Evolutionary conservation across 2,329 filamentous ascomycete species (phyloP), one percentile per base, ranked within the genome.

Genomic region (Alternaria solani): DNA sequence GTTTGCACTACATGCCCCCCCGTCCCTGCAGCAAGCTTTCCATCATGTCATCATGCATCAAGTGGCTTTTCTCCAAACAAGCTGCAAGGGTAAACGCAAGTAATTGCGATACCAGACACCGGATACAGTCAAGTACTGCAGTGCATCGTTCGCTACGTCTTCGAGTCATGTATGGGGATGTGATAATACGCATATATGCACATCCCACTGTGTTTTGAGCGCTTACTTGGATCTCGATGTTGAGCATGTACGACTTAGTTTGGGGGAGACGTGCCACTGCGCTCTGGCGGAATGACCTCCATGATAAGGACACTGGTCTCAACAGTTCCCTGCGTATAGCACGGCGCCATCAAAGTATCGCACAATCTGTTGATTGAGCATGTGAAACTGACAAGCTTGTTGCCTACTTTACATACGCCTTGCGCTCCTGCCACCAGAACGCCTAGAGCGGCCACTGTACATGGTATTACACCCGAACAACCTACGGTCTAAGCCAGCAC

Each of bases 41-140:
- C 34, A 30, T n/a, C 51, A 49, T 51, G 57, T 59, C 57, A 59
- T 38, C 51, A 20, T 55, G 54, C 57, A 55, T 59, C 48, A n/a
- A 20, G n/a, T 43, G 44, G 51, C 44, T 39, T 44, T 30, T 20
- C 16, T 39, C 26, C 23, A 39, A 55, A n/a, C 51, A 59, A n/a
- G n/a, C n/a, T n/a, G n/a, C n/a, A n/a, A 44, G 57, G 46, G 38
- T 51, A 9, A 4, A 51, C 49, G 57, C 51, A 55, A 51, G 44
- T 34, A 55, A 48, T 48, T 20, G 43, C n/a, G 39, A 30, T 16
- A 23, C 25, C 16, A 14, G n/a, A 48, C 52, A 41, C 23, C n/a
- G 30, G n/a, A 14, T 41, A 5, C 16, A 38, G 25, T 11, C 25
- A 55, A 30, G 34, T 38, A 16, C 32, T 48, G 12, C 25, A 3